Evolutionary conservation across 1,284 basidiomycete genomes (phyloP).

Genomic region (Phellinidium pouzarii): DNA sequence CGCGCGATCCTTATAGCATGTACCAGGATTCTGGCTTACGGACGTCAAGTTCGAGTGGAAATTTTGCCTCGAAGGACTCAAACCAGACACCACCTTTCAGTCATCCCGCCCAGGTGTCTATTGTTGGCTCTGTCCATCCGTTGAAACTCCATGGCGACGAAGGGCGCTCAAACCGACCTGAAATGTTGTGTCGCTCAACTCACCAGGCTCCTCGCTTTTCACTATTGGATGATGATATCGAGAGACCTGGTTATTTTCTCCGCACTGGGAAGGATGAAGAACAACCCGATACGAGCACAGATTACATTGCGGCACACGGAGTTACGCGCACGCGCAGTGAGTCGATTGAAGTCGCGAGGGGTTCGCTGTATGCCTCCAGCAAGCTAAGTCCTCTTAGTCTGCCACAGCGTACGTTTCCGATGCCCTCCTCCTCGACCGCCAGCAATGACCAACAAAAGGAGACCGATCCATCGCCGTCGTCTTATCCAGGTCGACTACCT

Average conservation of each 20-base stretch:
- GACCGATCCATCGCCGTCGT: not conserved
- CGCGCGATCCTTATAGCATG: not conserved
- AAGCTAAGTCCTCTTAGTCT: not conserved
- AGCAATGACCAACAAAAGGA: not conserved
- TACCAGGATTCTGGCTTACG: not conserved
- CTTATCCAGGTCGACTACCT: not conserved
- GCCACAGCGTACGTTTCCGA: not conserved
- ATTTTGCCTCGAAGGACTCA: not conserved
- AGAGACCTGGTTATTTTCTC: not conserved
- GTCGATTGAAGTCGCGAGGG: not conserved
- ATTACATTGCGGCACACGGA: not conserved
- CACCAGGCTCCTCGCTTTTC: no score
- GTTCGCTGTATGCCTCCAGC: not conserved
- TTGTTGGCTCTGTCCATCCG: no score
- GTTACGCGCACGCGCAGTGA: not conserved
- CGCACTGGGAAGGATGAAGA: not conserved
- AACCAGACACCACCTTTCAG: not conserved
- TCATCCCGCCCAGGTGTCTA: no score
- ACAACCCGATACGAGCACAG: not conserved
- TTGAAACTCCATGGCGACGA: no score
- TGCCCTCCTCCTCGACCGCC: not conserved
- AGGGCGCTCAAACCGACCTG: no score
- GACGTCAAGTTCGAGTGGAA: not conserved
- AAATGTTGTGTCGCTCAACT: no score
- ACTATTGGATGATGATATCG: no score